phyloP scores from a whole-genome alignment of 805 yeast genomes.

The Brettanomyces nanus region DNA sequence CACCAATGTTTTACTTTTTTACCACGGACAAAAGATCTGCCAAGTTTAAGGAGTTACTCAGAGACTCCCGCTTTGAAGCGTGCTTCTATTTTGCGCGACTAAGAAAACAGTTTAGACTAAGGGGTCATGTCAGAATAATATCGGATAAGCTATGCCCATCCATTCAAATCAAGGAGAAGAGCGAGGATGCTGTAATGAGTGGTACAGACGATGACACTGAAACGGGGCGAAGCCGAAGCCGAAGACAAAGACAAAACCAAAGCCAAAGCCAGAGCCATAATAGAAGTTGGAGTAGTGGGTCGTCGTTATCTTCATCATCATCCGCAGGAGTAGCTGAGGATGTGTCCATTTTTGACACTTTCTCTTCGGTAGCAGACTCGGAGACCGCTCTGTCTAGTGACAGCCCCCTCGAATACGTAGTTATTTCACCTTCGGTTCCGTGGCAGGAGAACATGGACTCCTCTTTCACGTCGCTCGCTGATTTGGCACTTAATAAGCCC shows the following conservation, averaged over 20 bases:
- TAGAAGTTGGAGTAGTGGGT: background rate
- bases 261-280: background rate
- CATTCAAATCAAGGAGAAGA: conserved; percentile 4
- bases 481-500: conserved; percentile 5
- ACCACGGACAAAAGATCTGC: conserved; percentile 66
- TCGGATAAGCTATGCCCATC: conserved; percentile 21
- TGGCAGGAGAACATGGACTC: conserved; percentile 6
- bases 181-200: conserved; percentile 3
- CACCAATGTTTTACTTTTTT: conserved; percentile 59
- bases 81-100: conserved; percentile 61
- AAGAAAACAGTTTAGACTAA: conserved; percentile 63
- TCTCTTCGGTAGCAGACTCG: background rate
- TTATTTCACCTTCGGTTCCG: conserved; percentile 11
- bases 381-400: conserved; percentile 1
- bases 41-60: conserved; percentile 46
- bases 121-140: conserved; percentile 53
- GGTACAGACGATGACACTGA: conserved; percentile 3
- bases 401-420: conserved; percentile 12
- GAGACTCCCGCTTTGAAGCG: conserved; percentile 58
- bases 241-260: no score
- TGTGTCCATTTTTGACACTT: background rate
- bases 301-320: background rate
- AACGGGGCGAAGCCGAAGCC: background rate
- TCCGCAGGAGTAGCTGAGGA: no score
- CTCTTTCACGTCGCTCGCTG: conserved; percentile 10